Percentiles rank a stretch among this genome's conserved stretches.
Evolutionary conservation across 1,284 basidiomycete genomes (phyloP).

Genomic region (Pholiota adiposa): DNA sequence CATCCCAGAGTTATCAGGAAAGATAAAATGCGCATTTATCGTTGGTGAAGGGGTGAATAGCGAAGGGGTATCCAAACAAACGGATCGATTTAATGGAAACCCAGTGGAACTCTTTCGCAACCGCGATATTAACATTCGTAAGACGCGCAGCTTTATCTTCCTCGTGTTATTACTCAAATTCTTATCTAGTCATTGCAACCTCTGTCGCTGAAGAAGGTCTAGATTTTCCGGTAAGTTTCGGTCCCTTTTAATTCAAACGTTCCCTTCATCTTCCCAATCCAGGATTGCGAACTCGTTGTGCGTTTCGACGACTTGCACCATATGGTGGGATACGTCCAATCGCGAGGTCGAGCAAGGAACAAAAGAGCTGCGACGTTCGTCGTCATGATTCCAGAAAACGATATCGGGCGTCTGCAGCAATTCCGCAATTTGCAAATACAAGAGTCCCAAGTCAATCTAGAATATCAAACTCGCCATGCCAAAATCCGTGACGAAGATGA

Average conservation of each 20-base stretch:
- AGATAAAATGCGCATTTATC: conserved; percentile 65
- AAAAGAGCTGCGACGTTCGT: conserved; percentile 71
- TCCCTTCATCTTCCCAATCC: neutral
- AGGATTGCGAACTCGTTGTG: conserved; percentile 85
- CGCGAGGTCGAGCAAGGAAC: conserved; percentile 80
- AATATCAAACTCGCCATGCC: conserved; percentile 58
- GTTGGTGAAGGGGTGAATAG: conserved; percentile 66
- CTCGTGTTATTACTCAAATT: conserved; percentile 4
- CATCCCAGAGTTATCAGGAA: conserved; percentile 57
- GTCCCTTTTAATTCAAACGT: neutral
- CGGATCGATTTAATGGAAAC: conserved; percentile 55
- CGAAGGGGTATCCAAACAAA: conserved; percentile 50
- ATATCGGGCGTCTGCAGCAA: conserved; percentile 53
- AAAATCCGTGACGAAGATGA: conserved; percentile 32
- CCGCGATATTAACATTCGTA: conserved; percentile 70
- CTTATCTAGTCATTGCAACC: conserved; percentile 71
- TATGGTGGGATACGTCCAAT: conserved; percentile 84
- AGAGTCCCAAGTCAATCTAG: conserved; percentile 64
- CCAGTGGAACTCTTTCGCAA: conserved; percentile 68
- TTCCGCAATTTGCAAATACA: conserved; percentile 62
- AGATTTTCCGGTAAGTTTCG: conserved; percentile 70
- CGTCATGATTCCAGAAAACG: conserved; percentile 73
- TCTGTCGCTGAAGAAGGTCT: conserved; percentile 89
- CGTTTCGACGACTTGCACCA: conserved; percentile 80
- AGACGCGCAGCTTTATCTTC: conserved; percentile 32